Evolutionary conservation across 768 basidiomycete genomes (phyloP).

Genomic region (Tulasnella calospora): DNA sequence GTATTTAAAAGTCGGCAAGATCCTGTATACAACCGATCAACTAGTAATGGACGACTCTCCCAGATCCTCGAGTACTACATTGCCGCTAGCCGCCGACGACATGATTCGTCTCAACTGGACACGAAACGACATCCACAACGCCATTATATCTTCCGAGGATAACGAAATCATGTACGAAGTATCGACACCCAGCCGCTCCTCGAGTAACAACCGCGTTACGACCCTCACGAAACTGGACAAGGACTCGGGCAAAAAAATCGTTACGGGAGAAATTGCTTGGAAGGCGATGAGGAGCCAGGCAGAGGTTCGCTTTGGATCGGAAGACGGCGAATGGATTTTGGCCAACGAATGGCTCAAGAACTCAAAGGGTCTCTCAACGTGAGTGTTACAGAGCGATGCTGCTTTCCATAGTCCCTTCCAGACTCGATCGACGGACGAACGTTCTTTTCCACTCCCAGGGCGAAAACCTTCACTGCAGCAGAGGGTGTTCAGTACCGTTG

Average conservation of each 20-base stretch:
- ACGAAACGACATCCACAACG: slow-evolving; percentile 10
- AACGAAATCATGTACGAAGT: slow-evolving; percentile 22
- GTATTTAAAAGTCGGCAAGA: background rate
- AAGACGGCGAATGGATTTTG: background rate
- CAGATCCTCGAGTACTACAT: background rate
- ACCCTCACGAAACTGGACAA: background rate
- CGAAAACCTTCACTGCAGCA: slow-evolving; percentile 11
- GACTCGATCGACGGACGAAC: background rate
- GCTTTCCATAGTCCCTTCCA: background rate
- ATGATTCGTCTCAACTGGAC: slow-evolving; percentile 8
- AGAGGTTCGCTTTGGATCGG: slow-evolving; percentile 13
- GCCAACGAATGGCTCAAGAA: slow-evolving; percentile 1
- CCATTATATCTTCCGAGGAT: background rate
- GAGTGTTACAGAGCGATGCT: background rate
- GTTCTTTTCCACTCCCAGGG: background rate
- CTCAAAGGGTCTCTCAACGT: background rate
- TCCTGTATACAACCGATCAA: background rate
- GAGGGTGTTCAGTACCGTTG: background rate
- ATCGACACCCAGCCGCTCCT: background rate
- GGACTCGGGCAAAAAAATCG: background rate
- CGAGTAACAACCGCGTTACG: background rate
- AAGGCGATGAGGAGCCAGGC: background rate
- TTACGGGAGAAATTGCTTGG: slow-evolving; percentile 23
- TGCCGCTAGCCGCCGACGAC: background rate
- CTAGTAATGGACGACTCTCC: background rate